Percentiles rank a stretch among this genome's conserved stretches.
Conservation (phyloP, 768 basidiomycete genomes). For the Russula vinacea region DNA sequence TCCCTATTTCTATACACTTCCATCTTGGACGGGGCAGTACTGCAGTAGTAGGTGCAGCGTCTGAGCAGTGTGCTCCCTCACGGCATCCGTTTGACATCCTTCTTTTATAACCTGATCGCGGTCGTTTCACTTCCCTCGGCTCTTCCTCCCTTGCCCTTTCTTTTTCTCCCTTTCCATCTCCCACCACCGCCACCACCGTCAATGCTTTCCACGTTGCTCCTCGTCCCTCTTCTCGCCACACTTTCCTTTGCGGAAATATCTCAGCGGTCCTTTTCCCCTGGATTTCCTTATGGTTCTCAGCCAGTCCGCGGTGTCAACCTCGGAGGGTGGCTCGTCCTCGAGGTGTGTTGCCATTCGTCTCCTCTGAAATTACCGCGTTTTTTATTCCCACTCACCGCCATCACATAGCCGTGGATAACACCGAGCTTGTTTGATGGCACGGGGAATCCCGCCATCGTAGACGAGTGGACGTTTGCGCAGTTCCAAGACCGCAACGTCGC, state of each 20-base stretch:
- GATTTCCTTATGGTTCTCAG: conserved; percentile 69
- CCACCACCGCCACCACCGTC: conserved; percentile 19
- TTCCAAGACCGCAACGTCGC: conserved; percentile 54
- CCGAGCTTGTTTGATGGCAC: conserved; percentile 73
- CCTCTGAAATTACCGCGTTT: not conserved
- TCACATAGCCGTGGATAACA: conserved; percentile 65
- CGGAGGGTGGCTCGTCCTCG: conserved; percentile 61
- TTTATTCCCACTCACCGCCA: not conserved
- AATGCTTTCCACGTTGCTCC: conserved; percentile 7
- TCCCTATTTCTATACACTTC: not conserved
- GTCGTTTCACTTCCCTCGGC: not conserved
- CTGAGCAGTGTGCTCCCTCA: not conserved
- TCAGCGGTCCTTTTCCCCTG: conserved; percentile 40
- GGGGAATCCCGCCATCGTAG: conserved; percentile 53
- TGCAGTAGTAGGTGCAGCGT: not conserved
- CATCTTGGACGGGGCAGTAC: too few relatives aligned
- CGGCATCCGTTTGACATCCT: not conserved
- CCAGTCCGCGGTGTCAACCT: conserved; percentile 83
- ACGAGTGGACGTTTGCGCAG: conserved; percentile 77
- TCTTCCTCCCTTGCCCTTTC: not conserved
- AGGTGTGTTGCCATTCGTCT: conserved; percentile 38
- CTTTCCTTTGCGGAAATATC: conserved; percentile 33
- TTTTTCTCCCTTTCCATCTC: conserved; percentile 9
- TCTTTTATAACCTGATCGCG: not conserved
- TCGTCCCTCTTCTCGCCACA: conserved; percentile 36